Evolutionary conservation across 441 rosid species (phyloP), one percentile per base, ranked within the genome.

Genomic region (Adansonia madagascariensis): DNA sequence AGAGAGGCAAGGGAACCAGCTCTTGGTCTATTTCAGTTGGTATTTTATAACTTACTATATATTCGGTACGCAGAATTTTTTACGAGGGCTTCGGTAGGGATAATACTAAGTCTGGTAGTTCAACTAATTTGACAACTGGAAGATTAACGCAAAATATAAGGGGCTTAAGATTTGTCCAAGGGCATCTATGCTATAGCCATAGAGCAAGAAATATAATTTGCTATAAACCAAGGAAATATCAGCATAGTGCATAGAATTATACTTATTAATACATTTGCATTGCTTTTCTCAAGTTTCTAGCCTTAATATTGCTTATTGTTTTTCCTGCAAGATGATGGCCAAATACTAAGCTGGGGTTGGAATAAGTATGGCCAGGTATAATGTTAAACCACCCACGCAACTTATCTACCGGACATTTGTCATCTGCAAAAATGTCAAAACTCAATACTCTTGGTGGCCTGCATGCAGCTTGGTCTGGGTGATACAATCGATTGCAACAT

Each of bases 321-420:
- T 59, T 43, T 18, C 55, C 44, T 71, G 44, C 57, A 65, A 93
- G 97, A 87, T 73, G 92, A 91, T 68, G 92, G 88, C 9, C 83
- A 79, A 63, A 64, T 88, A 63, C 79, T 89, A 22, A 81, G 92
- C 70, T 91, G 97, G 94, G 97, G 98, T n/a, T 93, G 97, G 98
- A 92, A 93, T 88, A 93, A 93, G 81, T 88, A 91, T 18, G 97
- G 97, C 2, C 93, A 93, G 90, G 97, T 93, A 78, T 12, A 27
- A 66, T 66, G 20, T 9, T 9, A 35, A 6, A 9, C 5, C 0
- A 4, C 11, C 7, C 10, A 11, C 65, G 27, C n/a, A 24, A 61
- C 15, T 9, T 1, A 14, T 18, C 53, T 18, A 43, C 43, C 8
- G 3, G 43, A 44, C 39, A 20, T 53, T 14, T 61, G 4, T 24